phyloP scores from a whole-genome alignment of 768 basidiomycete genomes.

The Polyporus arcularius region DNA sequence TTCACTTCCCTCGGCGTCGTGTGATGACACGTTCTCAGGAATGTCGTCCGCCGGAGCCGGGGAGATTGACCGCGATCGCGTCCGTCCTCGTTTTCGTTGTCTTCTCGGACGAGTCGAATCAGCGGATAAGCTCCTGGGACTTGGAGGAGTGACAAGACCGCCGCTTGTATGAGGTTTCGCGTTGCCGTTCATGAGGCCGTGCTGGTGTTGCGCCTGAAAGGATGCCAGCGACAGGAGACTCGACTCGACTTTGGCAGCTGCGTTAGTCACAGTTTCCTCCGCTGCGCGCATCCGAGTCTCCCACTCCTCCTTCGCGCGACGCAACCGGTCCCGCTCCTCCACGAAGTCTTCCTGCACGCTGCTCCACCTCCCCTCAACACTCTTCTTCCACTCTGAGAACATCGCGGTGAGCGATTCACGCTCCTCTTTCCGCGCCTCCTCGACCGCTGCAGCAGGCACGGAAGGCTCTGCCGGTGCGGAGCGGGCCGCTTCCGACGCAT shows the following conservation, averaged over 20 bases:
- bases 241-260: constrained; percentile 38
- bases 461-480: constrained; percentile 26
- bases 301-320: constrained; percentile 78
- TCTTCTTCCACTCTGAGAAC: constrained; percentile 72
- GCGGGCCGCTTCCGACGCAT: constrained; percentile 34
- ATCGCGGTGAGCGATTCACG: constrained; percentile 54
- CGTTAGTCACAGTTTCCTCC: constrained; percentile 54
- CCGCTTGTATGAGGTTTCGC: constrained; percentile 34
- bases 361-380: constrained; percentile 79
- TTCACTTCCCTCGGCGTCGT: constrained; percentile 6
- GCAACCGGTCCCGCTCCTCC: constrained; percentile 74
- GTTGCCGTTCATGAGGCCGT: constrained; percentile 30
- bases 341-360: constrained; percentile 81
- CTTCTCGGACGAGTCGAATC: constrained; percentile 46
- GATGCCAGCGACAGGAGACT: constrained; percentile 33
- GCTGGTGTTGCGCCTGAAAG: constrained; percentile 39
- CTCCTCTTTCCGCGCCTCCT: constrained; percentile 39
- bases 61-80: constrained; percentile 35
- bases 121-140: constrained; percentile 69
- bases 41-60: constrained; percentile 21
- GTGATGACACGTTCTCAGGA: constrained; percentile 6
- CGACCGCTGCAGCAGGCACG: constrained; percentile 21
- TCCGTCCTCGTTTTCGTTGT: constrained; percentile 34
- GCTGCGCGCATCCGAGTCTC: constrained; percentile 58
- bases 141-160: constrained; percentile 75